Base-by-base conservation (phyloP, 441 rosid species). In the Pelargonium exstipulatum region DNA sequence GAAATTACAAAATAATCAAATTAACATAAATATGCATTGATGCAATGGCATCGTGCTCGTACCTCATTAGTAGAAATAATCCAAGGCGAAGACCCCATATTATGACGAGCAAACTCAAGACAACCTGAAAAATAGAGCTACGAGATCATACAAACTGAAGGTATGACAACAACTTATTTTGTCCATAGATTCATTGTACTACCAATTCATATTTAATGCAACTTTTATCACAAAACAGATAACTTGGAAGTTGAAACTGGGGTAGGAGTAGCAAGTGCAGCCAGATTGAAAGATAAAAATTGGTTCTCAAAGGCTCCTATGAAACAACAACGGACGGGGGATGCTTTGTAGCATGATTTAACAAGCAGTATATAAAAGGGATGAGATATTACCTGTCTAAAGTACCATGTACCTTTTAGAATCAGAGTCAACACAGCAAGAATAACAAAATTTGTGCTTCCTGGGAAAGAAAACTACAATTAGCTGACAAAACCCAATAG, bases 31-130 rank as follows among this genome's bases (percentile, higher is more conserved):
- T 20, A 53, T 61, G 6, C 26, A 35, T 24, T 29, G 9, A 68
- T 48, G 65, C 16, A 16, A 40, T 37, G 24, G 16, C 51, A 65
- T 62, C 18, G 62, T 66, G 51, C 48, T 32, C 69, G 62, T 80
- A 93, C 98, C 97, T 88, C 90, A 91, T 80, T 9, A 91, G 73
- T n/a, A 94, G 88, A 77, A 88, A 94, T 46, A 87, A n/a, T 71
- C 70, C 90, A 62, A 94, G 82, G 68, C 97, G 96, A 82, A 94
- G 84, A 62, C 98, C 93, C 98, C 98, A 91, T 69, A 83, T 1
- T 26, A 87, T 81, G 2, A 87, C 93, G 57, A 94, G 89, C 61
- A 70, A 48, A 67, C 91, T 94, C 77, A 88, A 79, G 73, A 91
- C 82, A 1, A 89, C 78, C 98, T 94, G 91, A 29, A 72, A 69